phyloP scores from a whole-genome alignment of 2,329 filamentous ascomycete genomes.

The Exophiala lecanii-corni region DNA sequence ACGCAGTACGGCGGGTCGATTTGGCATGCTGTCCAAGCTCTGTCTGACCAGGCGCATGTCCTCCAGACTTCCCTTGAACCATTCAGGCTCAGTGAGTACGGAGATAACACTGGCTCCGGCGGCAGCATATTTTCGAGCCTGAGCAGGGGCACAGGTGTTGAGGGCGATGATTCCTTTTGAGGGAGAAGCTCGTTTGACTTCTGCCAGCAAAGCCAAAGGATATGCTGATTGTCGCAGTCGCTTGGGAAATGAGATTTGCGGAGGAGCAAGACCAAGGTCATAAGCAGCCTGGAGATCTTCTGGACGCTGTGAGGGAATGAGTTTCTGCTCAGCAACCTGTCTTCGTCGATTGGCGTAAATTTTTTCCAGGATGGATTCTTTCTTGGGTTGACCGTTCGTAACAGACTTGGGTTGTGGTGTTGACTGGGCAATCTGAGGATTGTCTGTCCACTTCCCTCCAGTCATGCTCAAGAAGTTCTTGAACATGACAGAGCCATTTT shows the following conservation, averaged over 20 bases:
- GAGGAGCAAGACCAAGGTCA: conserved; percentile 76
- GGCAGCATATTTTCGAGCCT: conserved; percentile 86
- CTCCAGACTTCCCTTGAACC: conserved; percentile 98
- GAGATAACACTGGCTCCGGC: conserved; percentile 96
- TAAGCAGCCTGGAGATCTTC: conserved; percentile 83
- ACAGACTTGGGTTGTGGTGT: conserved; percentile 7
- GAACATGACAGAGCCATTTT: conserved; percentile 82
- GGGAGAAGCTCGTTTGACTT: conserved; percentile 94
- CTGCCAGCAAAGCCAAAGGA: conserved; percentile 88
- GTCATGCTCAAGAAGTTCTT: conserved; percentile 85
- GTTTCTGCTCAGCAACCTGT: conserved; percentile 73
- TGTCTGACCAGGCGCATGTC: conserved; percentile 83
- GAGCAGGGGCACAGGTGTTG: conserved; percentile 78
- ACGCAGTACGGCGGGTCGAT: conserved; percentile 82
- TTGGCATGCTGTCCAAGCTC: conserved; percentile 84
- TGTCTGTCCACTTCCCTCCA: conserved; percentile 72
- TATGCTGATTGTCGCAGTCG: conserved; percentile 78
- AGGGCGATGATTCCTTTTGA: conserved; percentile 93
- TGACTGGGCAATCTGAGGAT: conserved; percentile 22
- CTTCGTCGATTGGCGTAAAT: conserved; percentile 81
- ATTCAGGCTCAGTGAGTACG: conserved; percentile 95
- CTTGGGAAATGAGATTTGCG: conserved; percentile 73
- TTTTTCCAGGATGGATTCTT: conserved; percentile 79
- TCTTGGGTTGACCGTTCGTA: conserved; percentile 46
- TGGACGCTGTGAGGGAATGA: conserved; percentile 76